Evolutionary conservation across 2,329 filamentous ascomycete genomes (phyloP).

Genomic region (Monosporascus sp.): DNA sequence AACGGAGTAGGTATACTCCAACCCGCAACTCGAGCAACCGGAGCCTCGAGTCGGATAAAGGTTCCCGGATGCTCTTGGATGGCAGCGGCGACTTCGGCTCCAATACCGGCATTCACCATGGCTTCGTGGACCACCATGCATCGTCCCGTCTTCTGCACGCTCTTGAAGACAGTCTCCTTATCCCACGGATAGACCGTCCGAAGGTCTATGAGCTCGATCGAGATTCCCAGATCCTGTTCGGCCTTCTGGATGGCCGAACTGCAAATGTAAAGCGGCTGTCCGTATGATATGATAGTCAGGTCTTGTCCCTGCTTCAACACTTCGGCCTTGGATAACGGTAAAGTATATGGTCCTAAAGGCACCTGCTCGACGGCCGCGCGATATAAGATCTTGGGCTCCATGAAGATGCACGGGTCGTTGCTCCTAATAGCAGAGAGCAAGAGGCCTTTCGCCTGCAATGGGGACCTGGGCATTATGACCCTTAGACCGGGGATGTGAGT

Average conservation of each 20-base stretch:
- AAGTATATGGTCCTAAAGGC: slow-evolving; percentile 70
- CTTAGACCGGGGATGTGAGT: slow-evolving; percentile 80
- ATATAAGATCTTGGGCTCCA: slow-evolving; percentile 93
- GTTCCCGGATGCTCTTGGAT: slow-evolving; percentile 74
- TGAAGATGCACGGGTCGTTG: slow-evolving; percentile 85
- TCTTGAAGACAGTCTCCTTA: slow-evolving; percentile 69
- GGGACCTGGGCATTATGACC: slow-evolving; percentile 81
- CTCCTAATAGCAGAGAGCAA: slow-evolving; percentile 69
- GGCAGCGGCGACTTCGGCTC: slow-evolving; percentile 81
- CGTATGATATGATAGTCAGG: slow-evolving; percentile 81
- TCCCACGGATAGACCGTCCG: slow-evolving; percentile 92
- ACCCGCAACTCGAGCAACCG: slow-evolving; percentile 78
- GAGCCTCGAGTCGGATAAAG: slow-evolving; percentile 78
- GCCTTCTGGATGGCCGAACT: slow-evolving; percentile 69
- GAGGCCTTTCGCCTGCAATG: slow-evolving; percentile 82
- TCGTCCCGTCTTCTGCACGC: slow-evolving; percentile 80
- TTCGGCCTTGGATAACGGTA: slow-evolving; percentile 82
- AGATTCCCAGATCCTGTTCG: slow-evolving; percentile 69
- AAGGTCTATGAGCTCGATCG: slow-evolving; percentile 80
- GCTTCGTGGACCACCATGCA: slow-evolving; percentile 88
- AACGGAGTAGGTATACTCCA: slow-evolving; percentile 82
- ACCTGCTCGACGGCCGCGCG: slow-evolving; percentile 89
- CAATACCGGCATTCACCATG: slow-evolving; percentile 84
- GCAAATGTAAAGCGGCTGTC: slow-evolving; percentile 83
- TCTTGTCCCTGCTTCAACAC: slow-evolving; percentile 74